These are phyloP conservation scores for Podaxis pistillaris DNA, from an alignment of 768 basidiomycete genomes.

Conservation along the genomic window DNA sequence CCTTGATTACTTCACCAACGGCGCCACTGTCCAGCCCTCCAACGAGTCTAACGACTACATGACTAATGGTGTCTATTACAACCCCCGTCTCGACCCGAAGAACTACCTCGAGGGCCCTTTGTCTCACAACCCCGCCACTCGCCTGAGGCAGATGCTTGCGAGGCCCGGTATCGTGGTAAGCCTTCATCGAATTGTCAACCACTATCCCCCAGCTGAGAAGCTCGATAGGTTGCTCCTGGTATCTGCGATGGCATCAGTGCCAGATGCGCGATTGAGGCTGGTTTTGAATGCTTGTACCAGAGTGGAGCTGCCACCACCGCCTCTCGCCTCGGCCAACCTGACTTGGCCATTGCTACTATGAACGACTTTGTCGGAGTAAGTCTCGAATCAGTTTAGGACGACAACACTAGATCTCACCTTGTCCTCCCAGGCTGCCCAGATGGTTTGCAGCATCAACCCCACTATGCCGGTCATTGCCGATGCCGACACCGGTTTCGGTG, in stretches of 20 bases:
- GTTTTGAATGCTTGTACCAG: slow-evolving; percentile 75
- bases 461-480: slow-evolving; percentile 72
- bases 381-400: background rate
- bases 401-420: background rate
- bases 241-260: slow-evolving; percentile 76
- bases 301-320: slow-evolving; percentile 81
- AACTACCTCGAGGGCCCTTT: slow-evolving; percentile 67
- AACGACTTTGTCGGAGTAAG: slow-evolving; percentile 68
- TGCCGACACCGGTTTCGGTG: slow-evolving; percentile 76
- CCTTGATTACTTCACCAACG: slow-evolving; percentile 9
- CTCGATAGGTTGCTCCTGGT: slow-evolving; percentile 57
- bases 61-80: slow-evolving; percentile 44
- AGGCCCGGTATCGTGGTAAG: slow-evolving; percentile 70
- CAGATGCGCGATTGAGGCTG: slow-evolving; percentile 69
- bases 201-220: background rate
- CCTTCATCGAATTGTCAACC: background rate
- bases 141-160: slow-evolving; percentile 60
- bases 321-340: slow-evolving; percentile 71
- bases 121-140: slow-evolving; percentile 61
- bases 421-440: slow-evolving; percentile 50
- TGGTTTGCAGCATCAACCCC: slow-evolving; percentile 67
- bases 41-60: background rate
- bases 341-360: slow-evolving; percentile 72
- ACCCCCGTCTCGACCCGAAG: slow-evolving; percentile 63
- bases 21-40: background rate